Conservation (phyloP, 2,329 filamentous ascomycete genomes). For the Chaetomium strumarium region DNA sequence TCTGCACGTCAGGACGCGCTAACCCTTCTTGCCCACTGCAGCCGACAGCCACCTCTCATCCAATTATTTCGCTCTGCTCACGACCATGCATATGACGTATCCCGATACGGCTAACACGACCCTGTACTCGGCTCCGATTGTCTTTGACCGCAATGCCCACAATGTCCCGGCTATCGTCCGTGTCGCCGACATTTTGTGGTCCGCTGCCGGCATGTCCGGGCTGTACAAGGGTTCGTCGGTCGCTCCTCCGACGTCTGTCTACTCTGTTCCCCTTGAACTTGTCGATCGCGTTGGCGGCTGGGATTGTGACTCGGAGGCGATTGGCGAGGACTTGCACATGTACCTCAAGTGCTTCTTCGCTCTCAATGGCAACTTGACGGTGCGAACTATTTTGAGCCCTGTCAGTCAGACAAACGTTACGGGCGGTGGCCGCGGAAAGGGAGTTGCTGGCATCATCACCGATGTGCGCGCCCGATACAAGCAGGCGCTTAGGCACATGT, state of each 20-base stretch:
- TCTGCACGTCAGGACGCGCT: constrained; percentile 26
- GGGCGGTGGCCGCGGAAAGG: constrained; percentile 48
- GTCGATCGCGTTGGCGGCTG: constrained; percentile 65
- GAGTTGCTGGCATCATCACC: constrained; percentile 46
- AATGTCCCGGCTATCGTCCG: constrained; percentile 61
- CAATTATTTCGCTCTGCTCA: constrained; percentile 61
- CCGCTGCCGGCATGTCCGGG: constrained; percentile 63
- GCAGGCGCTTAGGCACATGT: constrained; percentile 70
- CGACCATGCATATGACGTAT: constrained; percentile 54
- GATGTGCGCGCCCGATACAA: constrained; percentile 63
- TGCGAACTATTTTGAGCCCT: constrained; percentile 58
- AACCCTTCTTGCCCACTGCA: constrained; percentile 32
- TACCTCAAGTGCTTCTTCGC: constrained; percentile 74
- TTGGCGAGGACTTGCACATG: constrained; percentile 73
- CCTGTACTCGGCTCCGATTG: constrained; percentile 63
- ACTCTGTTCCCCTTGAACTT: constrained; percentile 61
- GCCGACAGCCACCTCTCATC: constrained; percentile 65
- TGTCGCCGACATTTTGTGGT: constrained; percentile 67
- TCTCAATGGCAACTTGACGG: constrained; percentile 61
- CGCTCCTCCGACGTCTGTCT: constrained; percentile 67
- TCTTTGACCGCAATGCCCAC: constrained; percentile 70
- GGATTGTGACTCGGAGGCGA: constrained; percentile 65
- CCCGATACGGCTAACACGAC: constrained; percentile 57
- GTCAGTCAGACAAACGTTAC: constrained; percentile 69
- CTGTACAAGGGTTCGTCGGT: constrained; percentile 58